Conservation (phyloP, 306 rosid genomes). For the Potentilla sterilis region DNA sequence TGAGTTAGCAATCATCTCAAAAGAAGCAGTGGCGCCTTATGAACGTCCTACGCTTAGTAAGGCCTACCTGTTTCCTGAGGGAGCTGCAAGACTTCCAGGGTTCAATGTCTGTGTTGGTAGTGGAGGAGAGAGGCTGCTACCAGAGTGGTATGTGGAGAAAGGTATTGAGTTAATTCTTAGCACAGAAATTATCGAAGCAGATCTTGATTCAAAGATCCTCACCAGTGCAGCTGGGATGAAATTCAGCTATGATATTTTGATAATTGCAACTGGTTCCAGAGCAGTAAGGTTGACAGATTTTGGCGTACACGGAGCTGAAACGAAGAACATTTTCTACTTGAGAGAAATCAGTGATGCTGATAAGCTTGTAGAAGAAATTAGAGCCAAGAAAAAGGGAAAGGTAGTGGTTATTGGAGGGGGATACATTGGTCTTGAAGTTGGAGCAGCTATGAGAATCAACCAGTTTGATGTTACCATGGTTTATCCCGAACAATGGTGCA, state of each 20-base stretch:
- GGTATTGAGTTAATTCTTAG: constrained; percentile 40
- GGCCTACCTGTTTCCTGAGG: constrained; percentile 36
- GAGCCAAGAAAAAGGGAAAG: constrained; percentile 31
- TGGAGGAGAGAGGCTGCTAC: constrained; percentile 44
- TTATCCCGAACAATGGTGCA: constrained; percentile 26
- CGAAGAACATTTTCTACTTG: constrained; percentile 40
- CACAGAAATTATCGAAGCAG: constrained; percentile 31
- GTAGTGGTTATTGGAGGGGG: constrained; percentile 49
- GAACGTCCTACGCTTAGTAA: constrained; percentile 51
- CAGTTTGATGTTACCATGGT: constrained; percentile 43
- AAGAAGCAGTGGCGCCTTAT: constrained; percentile 48
- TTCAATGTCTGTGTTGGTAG: constrained; percentile 54
- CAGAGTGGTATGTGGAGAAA: constrained; percentile 39
- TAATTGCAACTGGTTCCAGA: constrained; percentile 44
- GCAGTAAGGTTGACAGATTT: constrained; percentile 26
- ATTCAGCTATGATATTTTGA: constrained; percentile 28
- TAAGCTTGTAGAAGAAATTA: constrained; percentile 30
- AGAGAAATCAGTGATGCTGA: constrained; percentile 48
- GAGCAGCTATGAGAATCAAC: constrained; percentile 41
- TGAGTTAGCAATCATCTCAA: constrained; percentile 41
- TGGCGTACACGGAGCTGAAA: constrained; percentile 32
- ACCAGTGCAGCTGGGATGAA: constrained; percentile 24
- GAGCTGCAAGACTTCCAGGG: constrained; percentile 37
- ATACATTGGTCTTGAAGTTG: constrained; percentile 49
- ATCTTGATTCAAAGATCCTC: constrained; percentile 29